Percentiles rank a stretch among this genome's conserved stretches.
These are phyloP conservation scores for Beta corolliflora DNA, from an alignment of 179 eudicot genomes.

Conservation along the genomic window DNA sequence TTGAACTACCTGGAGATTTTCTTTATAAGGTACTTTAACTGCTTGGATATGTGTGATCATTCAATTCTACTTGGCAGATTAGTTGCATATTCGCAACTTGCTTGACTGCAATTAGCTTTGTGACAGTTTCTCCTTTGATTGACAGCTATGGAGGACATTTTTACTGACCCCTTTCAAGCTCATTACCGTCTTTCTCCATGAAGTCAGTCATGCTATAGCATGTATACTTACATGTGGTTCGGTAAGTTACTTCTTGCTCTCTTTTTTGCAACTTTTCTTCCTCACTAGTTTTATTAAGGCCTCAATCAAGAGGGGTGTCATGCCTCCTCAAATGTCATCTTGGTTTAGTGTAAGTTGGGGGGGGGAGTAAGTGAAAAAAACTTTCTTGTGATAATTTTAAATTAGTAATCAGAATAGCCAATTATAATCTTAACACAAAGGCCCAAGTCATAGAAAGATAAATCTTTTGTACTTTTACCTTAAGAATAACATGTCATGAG, in stretches of 20 bases:
- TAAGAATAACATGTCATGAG: not conserved
- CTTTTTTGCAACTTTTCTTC: constrained; percentile 5
- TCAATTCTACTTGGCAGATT: not conserved
- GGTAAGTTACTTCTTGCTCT: constrained; percentile 35
- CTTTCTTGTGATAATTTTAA: too few species aligned
- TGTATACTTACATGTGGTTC: constrained; percentile 68
- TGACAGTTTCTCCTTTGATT: constrained; percentile 16
- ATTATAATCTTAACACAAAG: not conserved
- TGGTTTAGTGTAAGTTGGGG: not conserved
- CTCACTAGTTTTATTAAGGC: not conserved
- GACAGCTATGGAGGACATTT: constrained; percentile 76
- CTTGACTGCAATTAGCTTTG: constrained; percentile 4
- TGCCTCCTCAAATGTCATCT: not conserved
- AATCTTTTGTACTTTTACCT: too few species aligned
- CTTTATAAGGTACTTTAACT: constrained; percentile 3
- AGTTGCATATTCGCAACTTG: not conserved
- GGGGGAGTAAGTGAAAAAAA: not conserved
- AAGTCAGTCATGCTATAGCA: constrained; percentile 76
- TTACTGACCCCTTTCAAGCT: constrained; percentile 74
- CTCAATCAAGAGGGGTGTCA: not conserved
- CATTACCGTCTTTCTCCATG: constrained; percentile 81
- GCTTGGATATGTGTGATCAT: not conserved
- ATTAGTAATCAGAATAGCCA: not conserved
- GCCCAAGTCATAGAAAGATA: not conserved
- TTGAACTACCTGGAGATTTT: constrained; percentile 2